phyloP scores from a whole-genome alignment of 768 basidiomycete species.

The Tylopilus plumbeoviolaceoides region DNA sequence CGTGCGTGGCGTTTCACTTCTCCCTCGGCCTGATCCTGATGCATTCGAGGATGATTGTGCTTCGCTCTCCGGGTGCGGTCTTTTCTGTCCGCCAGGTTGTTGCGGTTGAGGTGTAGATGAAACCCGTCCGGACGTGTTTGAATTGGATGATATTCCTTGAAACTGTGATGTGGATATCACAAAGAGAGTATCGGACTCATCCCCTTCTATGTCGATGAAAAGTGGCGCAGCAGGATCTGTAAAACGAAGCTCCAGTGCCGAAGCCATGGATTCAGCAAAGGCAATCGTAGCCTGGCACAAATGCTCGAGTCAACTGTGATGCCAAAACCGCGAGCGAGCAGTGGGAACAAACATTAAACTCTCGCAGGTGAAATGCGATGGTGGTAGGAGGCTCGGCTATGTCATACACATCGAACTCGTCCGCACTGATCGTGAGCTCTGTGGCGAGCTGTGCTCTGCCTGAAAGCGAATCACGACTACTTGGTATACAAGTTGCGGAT shows the following conservation, averaged over 20 bases:
- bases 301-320: neutral
- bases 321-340: neutral
- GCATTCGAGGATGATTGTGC: constrained; percentile 27
- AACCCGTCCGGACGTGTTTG: constrained; percentile 7
- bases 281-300: constrained; percentile 67
- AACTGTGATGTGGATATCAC: constrained; percentile 75
- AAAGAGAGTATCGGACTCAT: constrained; percentile 62
- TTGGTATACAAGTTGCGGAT: neutral
- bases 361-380: constrained; percentile 76
- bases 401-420: constrained; percentile 80
- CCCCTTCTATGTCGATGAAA: constrained; percentile 73
- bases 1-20: constrained; percentile 37
- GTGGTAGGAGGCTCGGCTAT: constrained; percentile 58
- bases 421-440: constrained; percentile 69
- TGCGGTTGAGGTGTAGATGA: constrained; percentile 19
- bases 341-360: constrained; percentile 61
- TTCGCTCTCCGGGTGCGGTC: constrained; percentile 22
- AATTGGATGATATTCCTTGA: constrained; percentile 30
- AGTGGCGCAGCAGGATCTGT: constrained; percentile 70
- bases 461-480: constrained; percentile 22
- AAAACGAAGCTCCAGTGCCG: constrained; percentile 67
- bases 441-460: constrained; percentile 65
- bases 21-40: constrained; percentile 8
- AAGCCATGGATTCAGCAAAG: constrained; percentile 68
- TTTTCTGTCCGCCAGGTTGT: constrained; percentile 17